These are phyloP conservation scores for Ophiocytium majus DNA, from an alignment of 352 stramenopile species.

Conservation along the genomic window DNA sequence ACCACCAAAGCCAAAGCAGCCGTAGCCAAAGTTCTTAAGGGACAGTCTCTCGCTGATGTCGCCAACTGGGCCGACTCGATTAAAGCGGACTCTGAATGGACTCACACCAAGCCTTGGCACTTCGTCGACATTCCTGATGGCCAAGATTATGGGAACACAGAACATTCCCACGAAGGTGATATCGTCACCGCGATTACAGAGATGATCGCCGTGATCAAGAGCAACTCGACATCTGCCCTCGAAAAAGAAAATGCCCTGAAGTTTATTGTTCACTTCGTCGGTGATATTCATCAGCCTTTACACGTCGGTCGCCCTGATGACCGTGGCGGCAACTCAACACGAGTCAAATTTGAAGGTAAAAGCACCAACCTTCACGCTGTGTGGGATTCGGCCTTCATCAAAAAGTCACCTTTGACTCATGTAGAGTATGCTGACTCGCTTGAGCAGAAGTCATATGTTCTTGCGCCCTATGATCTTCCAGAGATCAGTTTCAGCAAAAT, in stretches of 20 bases:
- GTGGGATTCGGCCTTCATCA: background rate
- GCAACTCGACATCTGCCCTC: background rate
- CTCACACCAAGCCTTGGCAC: conserved; percentile 8
- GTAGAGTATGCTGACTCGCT: background rate
- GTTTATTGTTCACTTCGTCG: conserved; percentile 9
- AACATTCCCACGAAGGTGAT: conserved; percentile 5
- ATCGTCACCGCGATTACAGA: background rate
- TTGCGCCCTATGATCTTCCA: background rate
- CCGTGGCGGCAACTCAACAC: background rate
- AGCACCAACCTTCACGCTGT: background rate
- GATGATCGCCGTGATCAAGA: conserved; percentile 4
- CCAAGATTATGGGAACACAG: background rate
- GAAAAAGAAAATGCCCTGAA: conserved; percentile 15
- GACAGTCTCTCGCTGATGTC: conserved; percentile 11
- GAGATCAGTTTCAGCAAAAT: background rate
- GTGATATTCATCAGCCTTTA: conserved; percentile 10
- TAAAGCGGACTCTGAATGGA: background rate
- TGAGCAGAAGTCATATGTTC: background rate
- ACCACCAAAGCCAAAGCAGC: background rate
- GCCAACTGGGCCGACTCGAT: conserved; percentile 6
- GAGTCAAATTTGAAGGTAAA: conserved; percentile 5
- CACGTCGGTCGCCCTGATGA: conserved; percentile 6
- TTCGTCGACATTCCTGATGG: conserved; percentile 10
- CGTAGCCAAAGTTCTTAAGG: background rate
- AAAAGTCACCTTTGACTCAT: background rate